These are phyloP conservation scores for Hyaloscypha bicolor DNA, from an alignment of 495 filamentous ascomycete genomes.

Conservation along the genomic window DNA sequence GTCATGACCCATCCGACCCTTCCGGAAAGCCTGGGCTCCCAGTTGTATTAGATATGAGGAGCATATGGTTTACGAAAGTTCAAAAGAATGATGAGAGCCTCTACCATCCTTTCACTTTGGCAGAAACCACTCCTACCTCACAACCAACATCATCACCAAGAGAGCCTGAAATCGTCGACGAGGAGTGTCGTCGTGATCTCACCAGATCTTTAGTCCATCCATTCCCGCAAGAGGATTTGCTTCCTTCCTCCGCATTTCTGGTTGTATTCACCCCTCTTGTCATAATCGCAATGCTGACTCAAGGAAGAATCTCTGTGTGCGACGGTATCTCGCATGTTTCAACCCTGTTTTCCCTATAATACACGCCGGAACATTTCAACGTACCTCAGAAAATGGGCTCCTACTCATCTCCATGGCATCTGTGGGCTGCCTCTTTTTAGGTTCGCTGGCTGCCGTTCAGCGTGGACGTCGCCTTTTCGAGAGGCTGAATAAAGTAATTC, in stretches of 20 bases:
- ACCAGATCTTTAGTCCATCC: neutral
- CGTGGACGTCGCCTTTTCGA: slow-evolving; percentile 6
- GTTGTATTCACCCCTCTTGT: neutral
- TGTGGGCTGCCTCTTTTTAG: slow-evolving; percentile 6
- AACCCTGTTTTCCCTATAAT: slow-evolving; percentile 12
- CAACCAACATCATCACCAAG: neutral
- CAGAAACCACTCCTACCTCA: neutral
- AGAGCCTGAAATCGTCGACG: neutral
- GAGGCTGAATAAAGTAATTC: slow-evolving; percentile 3
- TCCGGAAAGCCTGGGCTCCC: neutral
- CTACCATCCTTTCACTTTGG: neutral
- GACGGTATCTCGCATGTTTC: neutral
- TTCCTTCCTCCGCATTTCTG: neutral
- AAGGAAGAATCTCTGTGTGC: slow-evolving; percentile 6
- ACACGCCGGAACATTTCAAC: slow-evolving; percentile 13
- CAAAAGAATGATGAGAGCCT: neutral
- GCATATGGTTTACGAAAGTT: neutral
- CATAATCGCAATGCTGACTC: neutral
- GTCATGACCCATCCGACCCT: neutral
- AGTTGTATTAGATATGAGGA: neutral
- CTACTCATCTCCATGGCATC: slow-evolving; percentile 8
- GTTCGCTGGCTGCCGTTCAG: neutral
- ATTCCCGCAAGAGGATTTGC: neutral
- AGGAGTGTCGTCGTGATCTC: neutral
- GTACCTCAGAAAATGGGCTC: neutral